phyloP scores from a whole-genome alignment of 192 early-diverging fungal genomes.

The Rhizoclosmatium globosum region DNA sequence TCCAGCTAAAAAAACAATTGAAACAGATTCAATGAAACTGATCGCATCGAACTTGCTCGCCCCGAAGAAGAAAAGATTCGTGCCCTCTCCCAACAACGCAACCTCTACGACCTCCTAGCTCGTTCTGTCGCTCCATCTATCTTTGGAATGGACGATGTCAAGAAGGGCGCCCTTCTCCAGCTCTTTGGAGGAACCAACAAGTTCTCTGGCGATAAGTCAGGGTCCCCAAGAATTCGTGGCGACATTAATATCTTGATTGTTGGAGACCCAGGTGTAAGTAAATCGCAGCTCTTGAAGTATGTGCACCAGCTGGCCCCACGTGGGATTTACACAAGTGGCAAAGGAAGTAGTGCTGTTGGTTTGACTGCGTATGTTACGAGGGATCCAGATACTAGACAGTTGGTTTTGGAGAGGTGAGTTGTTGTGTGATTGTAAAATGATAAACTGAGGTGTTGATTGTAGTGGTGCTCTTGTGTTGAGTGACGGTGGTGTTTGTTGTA shows the following conservation, averaged over 20 bases:
- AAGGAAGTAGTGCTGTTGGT: constrained; percentile 95
- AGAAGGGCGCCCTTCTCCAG: constrained; percentile 94
- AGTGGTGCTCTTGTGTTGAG: constrained; percentile 94
- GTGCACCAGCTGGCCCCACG: constrained; percentile 94
- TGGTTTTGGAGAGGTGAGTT: constrained; percentile 87
- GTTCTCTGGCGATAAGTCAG: constrained; percentile 71
- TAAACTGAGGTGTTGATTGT: neutral
- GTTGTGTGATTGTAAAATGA: neutral
- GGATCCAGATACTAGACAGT: constrained; percentile 93
- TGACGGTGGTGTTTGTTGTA: constrained; percentile 96
- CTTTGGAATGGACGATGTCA: constrained; percentile 96
- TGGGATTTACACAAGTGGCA: constrained; percentile 96
- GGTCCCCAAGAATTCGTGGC: constrained; percentile 66
- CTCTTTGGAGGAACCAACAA: constrained; percentile 96
- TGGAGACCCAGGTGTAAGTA: constrained; percentile 95
- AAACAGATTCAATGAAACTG: constrained; percentile 41
- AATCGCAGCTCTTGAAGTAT: constrained; percentile 91
- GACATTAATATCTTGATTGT: constrained; percentile 96
- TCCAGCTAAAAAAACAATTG: too few relatives aligned
- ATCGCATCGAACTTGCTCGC: constrained; percentile 49
- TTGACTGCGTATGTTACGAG: constrained; percentile 94
- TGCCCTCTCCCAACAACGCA: constrained; percentile 66
- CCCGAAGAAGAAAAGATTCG: constrained; percentile 69
- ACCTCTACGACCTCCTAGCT: constrained; percentile 85
- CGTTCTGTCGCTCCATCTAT: constrained; percentile 88